Evolutionary conservation across 2,329 filamentous ascomycete species (phyloP).

Genomic region (Microdochium trichocladiopsis): DNA sequence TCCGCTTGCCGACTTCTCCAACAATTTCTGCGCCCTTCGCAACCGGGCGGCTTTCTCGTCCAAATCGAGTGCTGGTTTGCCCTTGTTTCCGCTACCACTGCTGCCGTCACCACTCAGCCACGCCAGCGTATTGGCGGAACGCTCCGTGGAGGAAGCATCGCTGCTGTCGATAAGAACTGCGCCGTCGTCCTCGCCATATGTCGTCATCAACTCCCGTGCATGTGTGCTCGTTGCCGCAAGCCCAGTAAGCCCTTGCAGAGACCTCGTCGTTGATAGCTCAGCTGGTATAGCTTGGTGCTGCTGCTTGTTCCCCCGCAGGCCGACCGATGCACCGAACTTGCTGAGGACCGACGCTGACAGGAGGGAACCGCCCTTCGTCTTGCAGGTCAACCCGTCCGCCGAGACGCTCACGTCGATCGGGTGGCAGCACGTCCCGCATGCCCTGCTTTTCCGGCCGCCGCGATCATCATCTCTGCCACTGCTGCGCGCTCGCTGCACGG

Average conservation of each 20-base stretch:
- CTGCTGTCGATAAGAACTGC: too few relatives aligned
- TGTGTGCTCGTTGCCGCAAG: too few relatives aligned
- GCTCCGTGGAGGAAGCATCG: background rate
- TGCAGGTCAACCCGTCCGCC: background rate
- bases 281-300: background rate
- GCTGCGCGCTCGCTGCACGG: background rate
- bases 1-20: background rate
- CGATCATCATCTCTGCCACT: background rate
- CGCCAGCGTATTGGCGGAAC: background rate
- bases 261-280: background rate
- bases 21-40: background rate
- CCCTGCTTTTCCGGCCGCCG: background rate
- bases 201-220: too few relatives aligned
- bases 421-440: background rate
- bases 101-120: background rate
- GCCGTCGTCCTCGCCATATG: background rate
- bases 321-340: background rate
- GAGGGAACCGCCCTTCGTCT: too few relatives aligned
- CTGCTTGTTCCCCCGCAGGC: background rate
- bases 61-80: background rate
- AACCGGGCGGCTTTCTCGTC: background rate
- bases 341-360: background rate
- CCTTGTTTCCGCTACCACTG: background rate
- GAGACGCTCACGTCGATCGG: background rate
- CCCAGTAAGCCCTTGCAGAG: background rate